Evolutionary conservation across 2,329 filamentous ascomycete genomes (phyloP).

Genomic region (Ilyonectria robusta): DNA sequence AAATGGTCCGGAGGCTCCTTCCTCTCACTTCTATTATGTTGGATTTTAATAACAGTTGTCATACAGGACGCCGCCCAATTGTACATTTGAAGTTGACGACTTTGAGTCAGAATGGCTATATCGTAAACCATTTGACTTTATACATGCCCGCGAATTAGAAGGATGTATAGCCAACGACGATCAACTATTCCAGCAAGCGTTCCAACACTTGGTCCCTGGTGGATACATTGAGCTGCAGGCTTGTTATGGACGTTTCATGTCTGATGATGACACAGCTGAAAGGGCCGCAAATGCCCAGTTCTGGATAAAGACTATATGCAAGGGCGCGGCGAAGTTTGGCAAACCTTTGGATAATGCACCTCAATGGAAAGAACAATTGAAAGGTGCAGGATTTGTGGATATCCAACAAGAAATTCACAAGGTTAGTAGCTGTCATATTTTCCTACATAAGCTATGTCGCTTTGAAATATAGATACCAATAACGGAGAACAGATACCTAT

Average conservation of each 20-base stretch:
- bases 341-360: slow-evolving; percentile 23
- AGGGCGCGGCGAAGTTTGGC: slow-evolving; percentile 25
- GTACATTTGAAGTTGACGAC: too few relatives aligned
- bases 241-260: neutral
- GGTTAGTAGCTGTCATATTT: neutral
- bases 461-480: neutral
- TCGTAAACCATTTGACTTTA: neutral
- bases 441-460: neutral
- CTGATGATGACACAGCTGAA: neutral
- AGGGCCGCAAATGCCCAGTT: neutral
- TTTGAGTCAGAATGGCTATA: slow-evolving; percentile 3
- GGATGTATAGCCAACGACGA: neutral
- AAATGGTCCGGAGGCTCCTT: too few relatives aligned
- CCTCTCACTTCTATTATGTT: too few relatives aligned
- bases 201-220: neutral
- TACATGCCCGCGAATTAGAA: neutral
- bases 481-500: neutral
- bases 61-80: too few relatives aligned
- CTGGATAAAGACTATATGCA: slow-evolving; percentile 28
- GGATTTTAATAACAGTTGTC: too few relatives aligned
- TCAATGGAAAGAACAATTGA: slow-evolving; percentile 12
- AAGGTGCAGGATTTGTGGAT: slow-evolving; percentile 8
- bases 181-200: neutral
- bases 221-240: neutral
- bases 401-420: slow-evolving; percentile 18